Evolutionary conservation across 2,329 filamentous ascomycete genomes (phyloP).

Genomic region (Leptosphaerulina australis): DNA sequence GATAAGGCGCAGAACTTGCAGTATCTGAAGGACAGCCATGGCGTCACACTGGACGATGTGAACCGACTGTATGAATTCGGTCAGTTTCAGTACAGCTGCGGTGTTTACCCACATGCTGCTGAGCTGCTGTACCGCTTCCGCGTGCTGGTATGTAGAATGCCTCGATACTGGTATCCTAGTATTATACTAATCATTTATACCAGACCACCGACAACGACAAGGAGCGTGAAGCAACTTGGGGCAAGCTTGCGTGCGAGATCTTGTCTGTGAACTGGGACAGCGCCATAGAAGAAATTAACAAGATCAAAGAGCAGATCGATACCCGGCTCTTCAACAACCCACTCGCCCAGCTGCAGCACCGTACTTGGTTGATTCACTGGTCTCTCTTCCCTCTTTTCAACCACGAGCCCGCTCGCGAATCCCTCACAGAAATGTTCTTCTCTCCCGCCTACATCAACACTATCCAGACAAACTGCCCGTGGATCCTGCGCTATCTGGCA

Average conservation of each 20-base stretch:
- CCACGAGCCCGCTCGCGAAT: conserved; percentile 87
- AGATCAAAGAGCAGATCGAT: conserved; percentile 79
- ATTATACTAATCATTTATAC: conserved; percentile 13
- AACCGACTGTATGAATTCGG: conserved; percentile 95
- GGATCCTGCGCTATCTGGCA: conserved; percentile 92
- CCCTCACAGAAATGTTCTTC: conserved; percentile 95
- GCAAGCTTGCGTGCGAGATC: conserved; percentile 96
- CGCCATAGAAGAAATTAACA: conserved; percentile 69
- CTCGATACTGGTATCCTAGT: too few species aligned
- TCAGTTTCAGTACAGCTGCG: conserved; percentile 97
- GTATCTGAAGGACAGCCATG: conserved; percentile 95
- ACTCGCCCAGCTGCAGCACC: conserved; percentile 91
- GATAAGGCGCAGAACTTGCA: conserved; percentile 99
- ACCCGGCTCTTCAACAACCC: conserved; percentile 95
- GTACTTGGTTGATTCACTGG: conserved; percentile 98
- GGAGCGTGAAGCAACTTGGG: conserved; percentile 94
- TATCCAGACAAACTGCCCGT: conserved; percentile 96
- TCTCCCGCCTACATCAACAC: conserved; percentile 98
- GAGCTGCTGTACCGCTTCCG: conserved; percentile 98
- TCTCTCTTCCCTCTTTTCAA: conserved; percentile 99
- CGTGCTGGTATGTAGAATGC: conserved; percentile 64
- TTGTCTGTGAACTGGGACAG: conserved; percentile 93
- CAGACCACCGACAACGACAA: conserved; percentile 96
- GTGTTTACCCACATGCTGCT: conserved; percentile 86
- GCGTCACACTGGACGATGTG: conserved; percentile 93